These are phyloP conservation scores for Cyclanthera cordifolia DNA, from an alignment of 306 rosid genomes.

Conservation along the genomic window DNA sequence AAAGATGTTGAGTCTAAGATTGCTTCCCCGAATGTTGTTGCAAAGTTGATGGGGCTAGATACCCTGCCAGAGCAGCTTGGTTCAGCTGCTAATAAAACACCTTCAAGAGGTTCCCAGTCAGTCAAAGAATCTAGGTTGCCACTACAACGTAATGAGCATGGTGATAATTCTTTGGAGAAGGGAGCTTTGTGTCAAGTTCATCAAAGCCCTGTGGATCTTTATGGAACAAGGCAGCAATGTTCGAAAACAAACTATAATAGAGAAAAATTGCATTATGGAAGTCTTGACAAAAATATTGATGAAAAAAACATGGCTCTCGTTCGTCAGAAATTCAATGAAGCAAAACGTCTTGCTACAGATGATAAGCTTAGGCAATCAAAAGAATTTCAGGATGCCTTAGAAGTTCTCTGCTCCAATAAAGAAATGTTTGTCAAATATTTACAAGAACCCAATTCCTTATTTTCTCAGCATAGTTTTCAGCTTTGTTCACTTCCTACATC, in stretches of 20 bases:
- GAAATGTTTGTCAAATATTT: conserved; percentile 55
- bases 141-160: conserved; percentile 36
- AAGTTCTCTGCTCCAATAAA: conserved; percentile 65
- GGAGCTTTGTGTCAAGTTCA: conserved; percentile 37
- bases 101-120: conserved; percentile 32
- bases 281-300: conserved; percentile 32
- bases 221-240: conserved; percentile 67
- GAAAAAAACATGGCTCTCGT: conserved; percentile 58
- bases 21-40: conserved; percentile 64
- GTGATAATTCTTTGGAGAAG: conserved; percentile 35
- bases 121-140: conserved; percentile 34
- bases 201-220: conserved; percentile 38
- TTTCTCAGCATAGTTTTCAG: conserved; percentile 46
- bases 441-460: conserved; percentile 41
- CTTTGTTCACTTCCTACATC: conserved; percentile 37
- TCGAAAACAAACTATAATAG: conserved; percentile 33
- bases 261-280: conserved; percentile 52
- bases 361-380: conserved; percentile 53
- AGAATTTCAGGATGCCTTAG: conserved; percentile 69
- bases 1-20: conserved; percentile 48
- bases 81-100: conserved; percentile 42
- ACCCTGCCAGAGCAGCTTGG: conserved; percentile 43
- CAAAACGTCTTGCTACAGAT: conserved; percentile 48
- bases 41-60: conserved; percentile 94
- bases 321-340: conserved; percentile 61